Evolutionary conservation across 768 basidiomycete species (phyloP).

Genomic region (Kwoniella heveanensis): DNA sequence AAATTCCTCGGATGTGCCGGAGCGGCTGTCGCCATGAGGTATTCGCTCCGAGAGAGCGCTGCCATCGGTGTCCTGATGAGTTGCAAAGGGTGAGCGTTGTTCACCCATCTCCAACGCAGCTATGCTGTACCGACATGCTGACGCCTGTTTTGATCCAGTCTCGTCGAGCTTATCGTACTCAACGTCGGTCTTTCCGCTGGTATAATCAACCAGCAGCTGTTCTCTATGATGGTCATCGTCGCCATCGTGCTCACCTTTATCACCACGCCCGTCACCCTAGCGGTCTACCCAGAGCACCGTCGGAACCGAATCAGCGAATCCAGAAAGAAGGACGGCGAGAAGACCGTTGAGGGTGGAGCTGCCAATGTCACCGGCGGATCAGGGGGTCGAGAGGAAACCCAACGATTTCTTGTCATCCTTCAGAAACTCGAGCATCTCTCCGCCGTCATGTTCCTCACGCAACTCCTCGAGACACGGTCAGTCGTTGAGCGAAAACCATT

Average conservation of each 20-base stretch:
- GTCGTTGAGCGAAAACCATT: conserved; percentile 10
- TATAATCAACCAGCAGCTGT: conserved; percentile 67
- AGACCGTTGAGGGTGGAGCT: conserved; percentile 3
- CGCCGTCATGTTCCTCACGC: conserved; percentile 83
- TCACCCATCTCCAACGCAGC: background rate
- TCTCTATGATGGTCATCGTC: conserved; percentile 85
- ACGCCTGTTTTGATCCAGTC: conserved; percentile 40
- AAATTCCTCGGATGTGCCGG: conserved; percentile 74
- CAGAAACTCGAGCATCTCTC: conserved; percentile 88
- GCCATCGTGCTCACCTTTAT: conserved; percentile 75
- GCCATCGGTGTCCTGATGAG: conserved; percentile 87
- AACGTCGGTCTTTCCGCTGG: conserved; percentile 77
- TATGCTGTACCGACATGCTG: background rate
- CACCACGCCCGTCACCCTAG: conserved; percentile 77
- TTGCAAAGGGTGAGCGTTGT: conserved; percentile 72
- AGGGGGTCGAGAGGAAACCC: conserved; percentile 56
- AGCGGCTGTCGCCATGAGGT: conserved; percentile 66
- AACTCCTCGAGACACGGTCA: conserved; percentile 66
- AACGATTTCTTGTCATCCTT: conserved; percentile 78
- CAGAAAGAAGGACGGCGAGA: conserved; percentile 24
- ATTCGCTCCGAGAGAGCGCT: conserved; percentile 72
- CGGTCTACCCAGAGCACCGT: conserved; percentile 71
- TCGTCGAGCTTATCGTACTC: conserved; percentile 88
- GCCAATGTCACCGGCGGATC: conserved; percentile 10
- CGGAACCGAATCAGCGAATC: conserved; percentile 55